A percentile compares a stretch with the other conserved stretches of the same genome.
phyloP scores from a whole-genome alignment of 306 rosid genomes.

The Corylus americana region DNA sequence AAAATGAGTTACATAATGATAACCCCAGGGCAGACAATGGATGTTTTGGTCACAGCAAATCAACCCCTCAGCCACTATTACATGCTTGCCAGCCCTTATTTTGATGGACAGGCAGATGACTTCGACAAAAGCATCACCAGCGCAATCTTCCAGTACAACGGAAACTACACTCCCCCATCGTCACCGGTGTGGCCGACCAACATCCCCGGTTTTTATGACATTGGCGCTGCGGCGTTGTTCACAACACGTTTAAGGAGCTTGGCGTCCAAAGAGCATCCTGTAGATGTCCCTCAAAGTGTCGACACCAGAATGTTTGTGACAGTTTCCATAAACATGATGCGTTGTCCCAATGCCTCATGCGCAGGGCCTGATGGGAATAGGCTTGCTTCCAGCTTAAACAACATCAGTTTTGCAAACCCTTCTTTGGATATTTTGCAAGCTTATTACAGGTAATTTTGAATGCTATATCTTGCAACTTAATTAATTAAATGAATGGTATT shows the following conservation, averaged over 20 bases:
- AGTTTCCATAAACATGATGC: slow-evolving; percentile 35
- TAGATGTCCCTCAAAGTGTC: slow-evolving; percentile 41
- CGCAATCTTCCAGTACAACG: slow-evolving; percentile 45
- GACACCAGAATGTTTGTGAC: slow-evolving; percentile 31
- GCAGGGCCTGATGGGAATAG: slow-evolving; percentile 46
- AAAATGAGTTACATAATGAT: slow-evolving; percentile 37
- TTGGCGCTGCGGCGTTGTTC: slow-evolving; percentile 29
- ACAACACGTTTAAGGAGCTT: slow-evolving; percentile 32
- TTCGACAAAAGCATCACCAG: slow-evolving; percentile 44
- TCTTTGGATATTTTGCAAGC: slow-evolving; percentile 44
- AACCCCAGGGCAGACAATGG: slow-evolving; percentile 56
- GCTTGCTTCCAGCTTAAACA: slow-evolving; percentile 49
- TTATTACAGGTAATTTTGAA: slow-evolving; percentile 38
- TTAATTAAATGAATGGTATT: neutral
- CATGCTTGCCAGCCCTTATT: slow-evolving; percentile 42
- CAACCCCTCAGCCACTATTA: slow-evolving; percentile 41
- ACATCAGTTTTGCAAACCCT: slow-evolving; percentile 47
- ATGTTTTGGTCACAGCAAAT: slow-evolving; percentile 43
- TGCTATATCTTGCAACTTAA: neutral
- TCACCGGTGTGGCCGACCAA: slow-evolving; percentile 24
- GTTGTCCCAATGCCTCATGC: slow-evolving; percentile 37
- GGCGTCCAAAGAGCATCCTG: slow-evolving; percentile 27
- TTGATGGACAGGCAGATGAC: slow-evolving; percentile 18
- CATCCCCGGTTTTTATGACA: slow-evolving; percentile 37
- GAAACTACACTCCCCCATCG: slow-evolving; percentile 10